These are phyloP conservation scores for Suhomyces faveliae DNA, from an alignment of 805 yeast species.

Conservation along the genomic window DNA sequence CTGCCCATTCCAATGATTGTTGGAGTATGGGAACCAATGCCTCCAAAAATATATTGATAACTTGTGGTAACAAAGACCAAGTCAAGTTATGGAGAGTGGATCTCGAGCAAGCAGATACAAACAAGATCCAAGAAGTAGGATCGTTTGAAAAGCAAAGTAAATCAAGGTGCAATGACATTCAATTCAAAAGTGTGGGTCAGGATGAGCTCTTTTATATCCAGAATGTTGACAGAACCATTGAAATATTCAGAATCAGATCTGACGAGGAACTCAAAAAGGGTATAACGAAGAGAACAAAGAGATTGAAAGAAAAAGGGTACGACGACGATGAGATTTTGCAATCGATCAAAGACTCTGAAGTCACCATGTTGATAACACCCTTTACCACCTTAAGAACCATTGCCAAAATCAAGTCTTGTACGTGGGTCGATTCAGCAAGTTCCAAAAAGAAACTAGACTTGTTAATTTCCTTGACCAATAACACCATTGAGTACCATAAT, in stretches of 20 bases:
- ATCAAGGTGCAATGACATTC: slow-evolving; percentile 61
- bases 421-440: slow-evolving; percentile 51
- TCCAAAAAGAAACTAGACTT: slow-evolving; percentile 54
- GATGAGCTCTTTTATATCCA: slow-evolving; percentile 64
- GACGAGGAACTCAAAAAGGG: slow-evolving; percentile 79
- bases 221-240: slow-evolving; percentile 78
- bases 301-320: slow-evolving; percentile 71
- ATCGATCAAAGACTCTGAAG: slow-evolving; percentile 43
- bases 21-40: slow-evolving; percentile 69
- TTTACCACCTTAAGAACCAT: slow-evolving; percentile 64
- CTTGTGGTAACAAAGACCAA: slow-evolving; percentile 80
- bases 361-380: slow-evolving; percentile 63
- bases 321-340: slow-evolving; percentile 54
- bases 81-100: slow-evolving; percentile 81
- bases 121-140: slow-evolving; percentile 57
- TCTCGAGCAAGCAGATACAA: slow-evolving; percentile 48
- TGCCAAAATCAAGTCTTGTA: slow-evolving; percentile 61
- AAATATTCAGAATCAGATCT: slow-evolving; percentile 73
- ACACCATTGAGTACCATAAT: slow-evolving; percentile 68
- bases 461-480: slow-evolving; percentile 65
- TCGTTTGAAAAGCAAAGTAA: slow-evolving; percentile 72
- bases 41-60: slow-evolving; percentile 48
- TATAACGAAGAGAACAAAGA: slow-evolving; percentile 68
- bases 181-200: slow-evolving; percentile 40
- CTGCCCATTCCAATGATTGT: slow-evolving; percentile 91